Conservation (phyloP, 169 alveolate genomes). For the Plasmodium reichenowi region DNA sequence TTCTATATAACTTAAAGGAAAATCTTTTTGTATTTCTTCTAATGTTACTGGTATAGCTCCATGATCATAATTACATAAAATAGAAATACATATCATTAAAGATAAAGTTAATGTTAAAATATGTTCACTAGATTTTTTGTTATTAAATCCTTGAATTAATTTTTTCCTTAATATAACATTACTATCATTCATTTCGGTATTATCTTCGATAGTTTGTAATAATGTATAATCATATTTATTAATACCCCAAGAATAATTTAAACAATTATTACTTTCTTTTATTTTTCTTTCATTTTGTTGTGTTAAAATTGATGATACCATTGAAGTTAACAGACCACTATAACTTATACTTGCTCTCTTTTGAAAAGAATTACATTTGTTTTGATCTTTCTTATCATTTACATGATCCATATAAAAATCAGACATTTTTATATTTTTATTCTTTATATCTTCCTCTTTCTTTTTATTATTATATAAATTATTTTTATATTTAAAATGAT, state of each 20-base stretch:
- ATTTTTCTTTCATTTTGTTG: constrained; percentile 64
- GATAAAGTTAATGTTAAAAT: constrained; percentile 34
- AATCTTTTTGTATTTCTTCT: constrained; percentile 80
- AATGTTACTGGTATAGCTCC: constrained; percentile 84
- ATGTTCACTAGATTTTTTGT: constrained; percentile 6
- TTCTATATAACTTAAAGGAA: constrained; percentile 78
- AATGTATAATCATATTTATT: constrained; percentile 29
- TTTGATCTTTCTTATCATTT: neutral
- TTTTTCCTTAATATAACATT: neutral
- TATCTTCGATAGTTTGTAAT: neutral
- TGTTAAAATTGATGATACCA: constrained; percentile 70
- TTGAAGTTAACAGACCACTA: constrained; percentile 71
- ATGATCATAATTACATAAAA: constrained; percentile 82
- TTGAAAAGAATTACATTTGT: neutral
- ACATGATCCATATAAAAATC: neutral
- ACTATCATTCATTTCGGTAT: neutral
- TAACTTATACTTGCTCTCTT: constrained; percentile 43
- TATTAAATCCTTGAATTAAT: constrained; percentile 1
- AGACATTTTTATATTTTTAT: neutral
- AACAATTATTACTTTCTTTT: constrained; percentile 25
- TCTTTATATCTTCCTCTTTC: neutral
- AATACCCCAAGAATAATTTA: constrained; percentile 3
- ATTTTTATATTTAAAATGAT: neutral
- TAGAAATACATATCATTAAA: constrained; percentile 56
- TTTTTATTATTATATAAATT: neutral